A percentile compares a stretch with the other conserved stretches of the same genome.
phyloP scores from a whole-genome alignment of 306 rosid genomes.

The Vigna reflexopilosa region DNA sequence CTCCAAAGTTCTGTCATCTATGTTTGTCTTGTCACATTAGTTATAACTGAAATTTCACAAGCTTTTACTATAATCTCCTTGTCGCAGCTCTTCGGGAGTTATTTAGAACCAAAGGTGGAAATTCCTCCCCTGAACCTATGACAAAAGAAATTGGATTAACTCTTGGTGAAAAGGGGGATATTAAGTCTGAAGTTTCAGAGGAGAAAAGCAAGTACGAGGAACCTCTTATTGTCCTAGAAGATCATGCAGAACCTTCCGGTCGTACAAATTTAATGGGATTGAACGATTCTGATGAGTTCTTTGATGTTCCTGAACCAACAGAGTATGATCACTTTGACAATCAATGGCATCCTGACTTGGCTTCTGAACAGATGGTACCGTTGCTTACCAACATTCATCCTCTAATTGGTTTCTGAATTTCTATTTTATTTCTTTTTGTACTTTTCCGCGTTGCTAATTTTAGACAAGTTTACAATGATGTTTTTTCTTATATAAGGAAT shows the following conservation, averaged over 20 bases:
- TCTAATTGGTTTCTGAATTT: neutral
- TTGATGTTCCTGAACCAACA: conserved; percentile 82
- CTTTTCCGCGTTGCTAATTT: conserved; percentile 5
- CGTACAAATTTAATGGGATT: conserved; percentile 69
- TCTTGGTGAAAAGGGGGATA: conserved; percentile 51
- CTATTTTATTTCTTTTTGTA: neutral
- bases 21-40: neutral
- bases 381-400: conserved; percentile 22
- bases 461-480: neutral
- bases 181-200: conserved; percentile 47
- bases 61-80: neutral
- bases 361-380: conserved; percentile 60
- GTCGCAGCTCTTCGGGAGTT: conserved; percentile 80
- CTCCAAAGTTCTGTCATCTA: neutral
- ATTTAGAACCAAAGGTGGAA: conserved; percentile 61
- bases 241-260: conserved; percentile 54
- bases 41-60: neutral
- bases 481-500: neutral
- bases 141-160: conserved; percentile 53
- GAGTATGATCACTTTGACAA: conserved; percentile 60
- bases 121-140: conserved; percentile 42
- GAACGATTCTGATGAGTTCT: conserved; percentile 86
- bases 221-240: conserved; percentile 41
- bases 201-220: conserved; percentile 51
- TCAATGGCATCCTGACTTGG: conserved; percentile 60